Conservation (phyloP, 805 yeast genomes). For the Yarrowia yakushimensis region DNA sequence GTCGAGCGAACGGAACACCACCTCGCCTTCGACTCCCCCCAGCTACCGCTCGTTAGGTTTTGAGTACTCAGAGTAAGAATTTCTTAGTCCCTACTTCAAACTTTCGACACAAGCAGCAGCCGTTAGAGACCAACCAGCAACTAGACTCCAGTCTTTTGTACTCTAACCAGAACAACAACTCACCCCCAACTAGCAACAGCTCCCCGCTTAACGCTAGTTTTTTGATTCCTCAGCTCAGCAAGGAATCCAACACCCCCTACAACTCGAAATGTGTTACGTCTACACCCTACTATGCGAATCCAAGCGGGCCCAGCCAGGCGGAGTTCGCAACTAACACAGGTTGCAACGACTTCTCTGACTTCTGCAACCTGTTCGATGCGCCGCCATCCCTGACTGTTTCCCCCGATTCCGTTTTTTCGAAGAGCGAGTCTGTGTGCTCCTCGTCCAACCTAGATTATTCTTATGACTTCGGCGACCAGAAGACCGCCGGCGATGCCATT, state of each 20-base stretch:
- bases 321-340: not conserved
- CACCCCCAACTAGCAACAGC: conserved; percentile 18
- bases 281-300: not conserved
- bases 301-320: not conserved
- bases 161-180: not conserved
- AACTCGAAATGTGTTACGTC: conserved; percentile 4
- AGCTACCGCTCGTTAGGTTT: conserved; percentile 16
- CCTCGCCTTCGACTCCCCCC: conserved; percentile 25
- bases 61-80: conserved; percentile 23
- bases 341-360: not conserved
- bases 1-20: conserved; percentile 26
- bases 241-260: conserved; percentile 13
- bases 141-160: conserved; percentile 22
- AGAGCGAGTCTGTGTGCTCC: conserved; percentile 20
- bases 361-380: conserved; percentile 18
- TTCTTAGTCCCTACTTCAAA: conserved; percentile 23
- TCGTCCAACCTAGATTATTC: conserved; percentile 23
- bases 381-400: conserved; percentile 17
- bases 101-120: conserved; percentile 23
- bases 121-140: conserved; percentile 17
- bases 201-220: conserved; percentile 22
- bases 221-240: conserved; percentile 12
- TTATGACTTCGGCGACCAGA: conserved; percentile 5
- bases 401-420: conserved; percentile 20
- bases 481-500: conserved; percentile 13